Conservation (phyloP, 2,329 filamentous ascomycete genomes). For the Stagonosporopsis cucurbitacearum region DNA sequence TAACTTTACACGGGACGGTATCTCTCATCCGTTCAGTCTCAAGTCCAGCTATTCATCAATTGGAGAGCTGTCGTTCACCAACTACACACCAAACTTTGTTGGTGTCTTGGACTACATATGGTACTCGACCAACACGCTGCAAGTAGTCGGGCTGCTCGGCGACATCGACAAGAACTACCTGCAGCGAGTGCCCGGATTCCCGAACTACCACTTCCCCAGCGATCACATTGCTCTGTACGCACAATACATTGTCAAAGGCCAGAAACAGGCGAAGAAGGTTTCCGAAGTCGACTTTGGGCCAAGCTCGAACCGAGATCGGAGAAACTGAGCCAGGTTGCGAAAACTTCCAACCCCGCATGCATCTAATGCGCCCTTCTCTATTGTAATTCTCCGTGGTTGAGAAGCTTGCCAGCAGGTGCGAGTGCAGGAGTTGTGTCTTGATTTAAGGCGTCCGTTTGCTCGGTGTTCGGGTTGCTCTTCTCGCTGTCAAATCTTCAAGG, state of each 20-base stretch:
- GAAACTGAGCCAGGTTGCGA: slow-evolving; percentile 26
- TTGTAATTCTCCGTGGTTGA: slow-evolving; percentile 27
- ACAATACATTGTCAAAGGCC: slow-evolving; percentile 86
- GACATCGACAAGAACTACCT: slow-evolving; percentile 87
- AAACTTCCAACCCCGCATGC: slow-evolving; percentile 8
- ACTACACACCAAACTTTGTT: slow-evolving; percentile 92
- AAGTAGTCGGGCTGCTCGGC: slow-evolving; percentile 82
- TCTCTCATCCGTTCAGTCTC: slow-evolving; percentile 91
- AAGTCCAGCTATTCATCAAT: slow-evolving; percentile 88
- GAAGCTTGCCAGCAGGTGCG: slow-evolving; percentile 43
- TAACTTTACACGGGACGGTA: slow-evolving; percentile 89
- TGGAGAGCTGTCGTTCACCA: slow-evolving; percentile 89
- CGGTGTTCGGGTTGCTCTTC: slow-evolving; percentile 43
- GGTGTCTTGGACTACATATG: slow-evolving; percentile 97
- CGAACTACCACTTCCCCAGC: slow-evolving; percentile 91
- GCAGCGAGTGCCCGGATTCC: slow-evolving; percentile 86
- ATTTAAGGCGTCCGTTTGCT: slow-evolving; percentile 45
- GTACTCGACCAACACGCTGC: slow-evolving; percentile 90
- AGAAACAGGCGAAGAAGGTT: slow-evolving; percentile 71
- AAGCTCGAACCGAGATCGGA: slow-evolving; percentile 39
- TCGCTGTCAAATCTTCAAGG: slow-evolving; percentile 34
- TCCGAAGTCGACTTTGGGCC: slow-evolving; percentile 49
- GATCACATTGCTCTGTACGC: slow-evolving; percentile 91
- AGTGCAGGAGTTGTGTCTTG: slow-evolving; percentile 34
- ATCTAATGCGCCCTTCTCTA: slow-evolving; percentile 16